Evolutionary conservation across 2,329 filamentous ascomycete species (phyloP).

Genomic region (Ceratocystis albifundus): DNA sequence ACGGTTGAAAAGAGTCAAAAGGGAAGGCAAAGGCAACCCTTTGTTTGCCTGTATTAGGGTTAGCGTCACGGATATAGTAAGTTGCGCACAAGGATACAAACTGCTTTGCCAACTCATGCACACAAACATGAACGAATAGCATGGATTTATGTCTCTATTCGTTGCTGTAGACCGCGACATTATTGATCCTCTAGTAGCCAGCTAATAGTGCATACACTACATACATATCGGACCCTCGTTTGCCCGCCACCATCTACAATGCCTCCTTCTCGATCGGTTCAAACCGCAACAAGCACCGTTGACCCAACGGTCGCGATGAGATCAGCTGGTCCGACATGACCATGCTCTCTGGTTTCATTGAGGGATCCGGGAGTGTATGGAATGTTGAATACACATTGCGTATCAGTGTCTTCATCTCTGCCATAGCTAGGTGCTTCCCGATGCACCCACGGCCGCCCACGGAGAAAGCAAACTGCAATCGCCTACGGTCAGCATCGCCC

Average conservation of each 20-base stretch:
- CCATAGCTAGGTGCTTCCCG: slow-evolving; percentile 53
- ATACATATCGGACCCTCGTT: no score
- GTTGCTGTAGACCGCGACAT: neutral
- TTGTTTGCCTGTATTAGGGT: slow-evolving; percentile 8
- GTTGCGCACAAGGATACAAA: neutral
- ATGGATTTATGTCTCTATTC: neutral
- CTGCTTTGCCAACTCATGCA: neutral
- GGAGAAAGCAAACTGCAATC: slow-evolving; percentile 54
- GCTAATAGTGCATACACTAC: neutral
- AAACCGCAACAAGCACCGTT: slow-evolving; percentile 47
- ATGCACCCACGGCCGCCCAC: slow-evolving; percentile 54
- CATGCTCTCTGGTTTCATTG: slow-evolving; percentile 48
- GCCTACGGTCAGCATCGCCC: slow-evolving; percentile 59
- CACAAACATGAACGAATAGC: neutral
- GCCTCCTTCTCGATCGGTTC: slow-evolving; percentile 28
- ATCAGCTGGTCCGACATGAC: slow-evolving; percentile 56
- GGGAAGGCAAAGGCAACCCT: neutral
- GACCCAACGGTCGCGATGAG: slow-evolving; percentile 49
- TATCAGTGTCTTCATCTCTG: slow-evolving; percentile 57
- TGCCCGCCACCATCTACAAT: neutral
- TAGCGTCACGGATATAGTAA: neutral
- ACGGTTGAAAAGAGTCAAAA: neutral
- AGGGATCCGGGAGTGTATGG: slow-evolving; percentile 42
- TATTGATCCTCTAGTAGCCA: neutral
- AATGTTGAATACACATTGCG: slow-evolving; percentile 51